Evolutionary conservation across 2,329 filamentous ascomycete species (phyloP), one percentile per base, ranked within the genome.

Genomic region (Sclerotinia subarctica): DNA sequence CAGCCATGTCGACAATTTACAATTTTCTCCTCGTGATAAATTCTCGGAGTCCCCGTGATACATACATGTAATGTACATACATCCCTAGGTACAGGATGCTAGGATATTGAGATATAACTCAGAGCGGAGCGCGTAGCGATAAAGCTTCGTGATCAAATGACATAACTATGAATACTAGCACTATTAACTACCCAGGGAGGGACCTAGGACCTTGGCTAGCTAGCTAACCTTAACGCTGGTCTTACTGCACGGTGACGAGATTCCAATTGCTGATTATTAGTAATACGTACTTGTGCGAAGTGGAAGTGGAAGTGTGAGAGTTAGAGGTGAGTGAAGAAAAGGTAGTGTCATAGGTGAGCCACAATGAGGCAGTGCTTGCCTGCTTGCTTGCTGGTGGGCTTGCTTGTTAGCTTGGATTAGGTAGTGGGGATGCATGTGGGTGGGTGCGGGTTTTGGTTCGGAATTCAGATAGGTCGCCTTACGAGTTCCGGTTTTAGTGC

Each of bases 301-400:
- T 32, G 32, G 32, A 32, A 32, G 32, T 29, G 32, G 32, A 1
- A 21, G 19, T 56, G 19, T 5, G 19, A 42, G 24, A 57, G 26
- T 42, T 42, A 6, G 58, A 62, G 58, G 58, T 49, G 57, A 49
- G n/a, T n/a, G n/a, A n/a, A n/a, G 57, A 19, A 59, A 59, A 44
- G n/a, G 26, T n/a, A 47, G 44, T 42, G 54, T 49, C 44, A 42
- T 24, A 38, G 58, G 58, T 62, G 58, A 62, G 58, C 58, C 58
- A 62, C 58, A 62, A 38, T 62, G 58, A 51, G 58, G 58, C 58
- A 62, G 58, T 62, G 58, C 58, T n/a, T 29, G 38, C 38, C 44
- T 26, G 24, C 11, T 7, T 26, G 24, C 11, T 7, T 35, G 35
- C 35, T 35, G 29, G 29, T 29, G 29, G 29, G 29, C 58, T 32